These are phyloP conservation scores for Hymenoscyphus infarciens DNA, from an alignment of 2,329 filamentous ascomycete species.

Conservation along the genomic window DNA sequence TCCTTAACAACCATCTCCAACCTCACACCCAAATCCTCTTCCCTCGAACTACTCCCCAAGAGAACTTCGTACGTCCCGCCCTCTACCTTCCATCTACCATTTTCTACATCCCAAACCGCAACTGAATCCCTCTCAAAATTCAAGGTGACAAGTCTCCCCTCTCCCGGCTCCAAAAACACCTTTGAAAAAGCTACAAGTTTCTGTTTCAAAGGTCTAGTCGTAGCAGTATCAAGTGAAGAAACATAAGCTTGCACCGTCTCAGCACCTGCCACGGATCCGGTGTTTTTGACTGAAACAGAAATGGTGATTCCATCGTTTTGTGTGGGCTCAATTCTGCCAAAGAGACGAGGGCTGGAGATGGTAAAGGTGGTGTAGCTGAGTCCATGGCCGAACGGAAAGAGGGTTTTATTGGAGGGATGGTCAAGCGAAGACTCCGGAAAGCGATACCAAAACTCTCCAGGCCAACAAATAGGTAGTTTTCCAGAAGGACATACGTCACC, in stretches of 20 bases:
- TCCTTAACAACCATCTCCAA: slow-evolving; percentile 3
- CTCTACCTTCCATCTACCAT: neutral
- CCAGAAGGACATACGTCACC: slow-evolving; percentile 17
- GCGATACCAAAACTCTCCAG: slow-evolving; percentile 34
- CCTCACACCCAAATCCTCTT: neutral
- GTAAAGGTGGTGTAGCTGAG: slow-evolving; percentile 58
- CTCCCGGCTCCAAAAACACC: neutral
- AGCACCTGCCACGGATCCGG: neutral
- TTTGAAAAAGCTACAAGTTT: slow-evolving; percentile 7
- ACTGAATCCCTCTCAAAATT: slow-evolving; percentile 2
- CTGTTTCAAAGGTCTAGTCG: too few species aligned
- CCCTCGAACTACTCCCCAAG: slow-evolving; percentile 1
- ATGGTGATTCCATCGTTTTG: neutral
- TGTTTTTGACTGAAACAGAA: slow-evolving; percentile 1
- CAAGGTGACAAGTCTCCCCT: neutral
- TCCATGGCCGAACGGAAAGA: slow-evolving; percentile 58
- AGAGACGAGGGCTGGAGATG: neutral
- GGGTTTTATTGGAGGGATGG: too few species aligned
- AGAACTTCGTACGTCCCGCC: neutral
- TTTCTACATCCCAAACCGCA: slow-evolving; percentile 3
- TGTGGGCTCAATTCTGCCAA: neutral
- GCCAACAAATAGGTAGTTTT: slow-evolving; percentile 19
- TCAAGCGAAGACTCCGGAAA: slow-evolving; percentile 40
- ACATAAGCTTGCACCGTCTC: slow-evolving; percentile 10
- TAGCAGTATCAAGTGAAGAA: neutral